These are phyloP conservation scores for Verticillium tricorpus DNA, from an alignment of 2,329 filamentous ascomycete species.

Conservation along the genomic window DNA sequence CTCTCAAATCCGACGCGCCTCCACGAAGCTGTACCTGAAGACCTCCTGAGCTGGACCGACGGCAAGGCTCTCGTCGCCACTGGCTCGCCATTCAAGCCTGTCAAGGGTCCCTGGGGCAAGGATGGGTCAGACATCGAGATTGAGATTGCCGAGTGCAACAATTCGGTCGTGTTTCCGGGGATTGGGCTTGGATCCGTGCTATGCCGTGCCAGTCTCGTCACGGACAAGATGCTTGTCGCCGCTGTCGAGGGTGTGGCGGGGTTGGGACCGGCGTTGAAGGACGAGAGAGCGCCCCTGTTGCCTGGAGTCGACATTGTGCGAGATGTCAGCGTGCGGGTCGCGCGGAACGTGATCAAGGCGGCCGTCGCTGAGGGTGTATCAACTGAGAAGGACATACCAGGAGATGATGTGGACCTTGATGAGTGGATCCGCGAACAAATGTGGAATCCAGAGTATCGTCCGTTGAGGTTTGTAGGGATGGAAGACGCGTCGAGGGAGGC, in stretches of 20 bases:
- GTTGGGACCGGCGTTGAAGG: conserved; percentile 63
- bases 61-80: conserved; percentile 78
- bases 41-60: conserved; percentile 73
- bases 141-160: conserved; percentile 76
- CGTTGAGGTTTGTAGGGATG: conserved; percentile 52
- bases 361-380: conserved; percentile 67
- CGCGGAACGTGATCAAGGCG: conserved; percentile 66
- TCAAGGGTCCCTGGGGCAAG: conserved; percentile 53
- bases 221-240: conserved; percentile 76
- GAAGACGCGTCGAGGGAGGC: conserved; percentile 51
- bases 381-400: conserved; percentile 60
- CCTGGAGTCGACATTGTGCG: conserved; percentile 73
- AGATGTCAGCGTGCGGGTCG: conserved; percentile 73
- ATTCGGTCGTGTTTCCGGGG: conserved; percentile 79
- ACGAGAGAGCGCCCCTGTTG: conserved; percentile 61
- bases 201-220: conserved; percentile 60
- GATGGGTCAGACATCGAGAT: conserved; percentile 39
- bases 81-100: conserved; percentile 75
- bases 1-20: conserved; percentile 81
- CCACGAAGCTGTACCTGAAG: conserved; percentile 74
- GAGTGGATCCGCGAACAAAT: conserved; percentile 75
- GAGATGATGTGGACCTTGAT: conserved; percentile 49
- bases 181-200: conserved; percentile 79
- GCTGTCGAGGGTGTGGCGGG: conserved; percentile 70
- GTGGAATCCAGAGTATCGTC: conserved; percentile 70